A percentile compares a stretch with the other conserved stretches of the same genome.
Evolutionary conservation across 148 eudicot genomes (phyloP).

Genomic region (Cornus kousa): DNA sequence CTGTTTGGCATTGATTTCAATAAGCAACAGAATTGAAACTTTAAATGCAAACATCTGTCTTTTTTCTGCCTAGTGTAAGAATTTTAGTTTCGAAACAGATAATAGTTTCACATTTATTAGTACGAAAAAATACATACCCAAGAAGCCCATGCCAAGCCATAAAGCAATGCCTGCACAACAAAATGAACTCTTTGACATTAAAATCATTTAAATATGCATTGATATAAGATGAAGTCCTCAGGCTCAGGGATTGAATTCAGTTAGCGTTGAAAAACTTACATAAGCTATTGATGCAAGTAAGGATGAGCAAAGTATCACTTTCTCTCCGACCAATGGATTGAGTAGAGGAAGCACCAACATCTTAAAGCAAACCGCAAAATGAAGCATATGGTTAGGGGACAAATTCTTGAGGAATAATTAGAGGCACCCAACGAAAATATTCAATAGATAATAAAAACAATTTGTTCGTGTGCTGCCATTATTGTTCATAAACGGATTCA

Average conservation of each 20-base stretch:
- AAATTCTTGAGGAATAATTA: not conserved
- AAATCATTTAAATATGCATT: not conserved
- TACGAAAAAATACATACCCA: slow-evolving; percentile 60
- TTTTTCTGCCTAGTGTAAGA: not conserved
- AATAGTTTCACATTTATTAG: not conserved
- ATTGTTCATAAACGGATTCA: not conserved
- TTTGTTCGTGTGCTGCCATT: not conserved
- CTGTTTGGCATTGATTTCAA: slow-evolving; percentile 32
- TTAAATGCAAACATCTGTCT: not conserved
- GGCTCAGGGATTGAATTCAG: not conserved
- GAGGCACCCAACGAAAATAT: not conserved
- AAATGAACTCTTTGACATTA: not conserved
- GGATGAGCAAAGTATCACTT: slow-evolving; percentile 56
- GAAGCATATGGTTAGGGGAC: not conserved
- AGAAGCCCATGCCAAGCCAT: slow-evolving; percentile 93
- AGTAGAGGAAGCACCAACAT: slow-evolving; percentile 68
- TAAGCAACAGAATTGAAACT: not conserved
- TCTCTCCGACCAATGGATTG: slow-evolving; percentile 89
- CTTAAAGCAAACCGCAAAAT: slow-evolving; percentile 30
- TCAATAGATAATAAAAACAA: too few species aligned
- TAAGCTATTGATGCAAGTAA: slow-evolving; percentile 73
- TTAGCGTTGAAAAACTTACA: slow-evolving; percentile 42
- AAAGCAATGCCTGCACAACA: slow-evolving; percentile 64
- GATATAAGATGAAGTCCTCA: not conserved
- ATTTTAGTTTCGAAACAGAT: not conserved